Conservation (phyloP, 1,139 yeast genomes). For the Nakaseomyces kungkrabaensis region DNA sequence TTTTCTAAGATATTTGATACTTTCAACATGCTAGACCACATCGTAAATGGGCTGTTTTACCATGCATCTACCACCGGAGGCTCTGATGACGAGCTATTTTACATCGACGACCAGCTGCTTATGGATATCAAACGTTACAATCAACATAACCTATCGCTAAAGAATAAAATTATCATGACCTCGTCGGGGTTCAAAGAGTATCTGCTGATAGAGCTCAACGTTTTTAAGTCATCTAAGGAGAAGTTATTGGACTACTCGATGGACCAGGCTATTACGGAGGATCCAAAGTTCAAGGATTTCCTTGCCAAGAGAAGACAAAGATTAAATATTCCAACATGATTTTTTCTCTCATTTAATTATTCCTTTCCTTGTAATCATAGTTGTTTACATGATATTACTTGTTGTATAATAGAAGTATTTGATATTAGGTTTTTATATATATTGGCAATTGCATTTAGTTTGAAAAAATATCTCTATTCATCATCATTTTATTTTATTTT, state of each 20-base stretch:
- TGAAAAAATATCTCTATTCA: no score
- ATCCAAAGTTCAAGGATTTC: slow-evolving; percentile 1
- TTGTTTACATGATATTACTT: not conserved
- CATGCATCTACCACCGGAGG: not conserved
- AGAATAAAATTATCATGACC: slow-evolving; percentile 3
- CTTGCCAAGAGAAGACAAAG: slow-evolving; percentile 2
- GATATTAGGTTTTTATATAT: no score
- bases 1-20: not conserved
- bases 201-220: not conserved
- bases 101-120: not conserved
- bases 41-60: not conserved
- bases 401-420: no score
- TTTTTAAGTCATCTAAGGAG: not conserved
- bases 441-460: no score
- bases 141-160: slow-evolving; percentile 4
- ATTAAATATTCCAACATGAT: not conserved
- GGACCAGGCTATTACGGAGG: slow-evolving; percentile 1
- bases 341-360: not conserved
- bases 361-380: not conserved
- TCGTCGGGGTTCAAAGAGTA: slow-evolving; percentile 7
- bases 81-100: not conserved
- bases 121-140: slow-evolving; percentile 24
- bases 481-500: no score
- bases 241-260: not conserved
- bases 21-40: not conserved